Conservation (phyloP, 2,329 filamentous ascomycete species). For the Ceratocystis albifundus region DNA sequence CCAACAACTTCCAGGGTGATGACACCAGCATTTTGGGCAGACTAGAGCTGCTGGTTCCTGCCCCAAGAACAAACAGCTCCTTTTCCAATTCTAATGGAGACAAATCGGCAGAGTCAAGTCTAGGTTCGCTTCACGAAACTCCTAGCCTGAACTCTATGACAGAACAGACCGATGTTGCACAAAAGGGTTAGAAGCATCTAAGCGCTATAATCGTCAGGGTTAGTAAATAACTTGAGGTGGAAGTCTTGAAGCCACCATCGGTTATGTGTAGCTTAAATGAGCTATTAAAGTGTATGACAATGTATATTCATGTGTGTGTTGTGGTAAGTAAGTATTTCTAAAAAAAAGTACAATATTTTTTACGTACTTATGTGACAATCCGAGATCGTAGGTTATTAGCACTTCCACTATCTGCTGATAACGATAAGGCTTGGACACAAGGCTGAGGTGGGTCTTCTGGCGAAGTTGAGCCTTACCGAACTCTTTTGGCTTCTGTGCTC, state of each 20-base stretch:
- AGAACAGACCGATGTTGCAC: constrained; percentile 14
- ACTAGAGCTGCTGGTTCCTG: constrained; percentile 16
- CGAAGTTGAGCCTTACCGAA: not conserved
- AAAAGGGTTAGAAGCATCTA: not conserved
- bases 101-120: constrained; percentile 27
- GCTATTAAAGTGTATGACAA: too few relatives aligned
- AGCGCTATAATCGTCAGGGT: not conserved
- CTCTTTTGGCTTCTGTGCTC: not conserved
- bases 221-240: not conserved
- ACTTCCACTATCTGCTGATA: not conserved
- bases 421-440: constrained; percentile 7
- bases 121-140: constrained; percentile 24
- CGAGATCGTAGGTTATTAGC: not conserved
- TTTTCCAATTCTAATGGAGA: constrained; percentile 19
- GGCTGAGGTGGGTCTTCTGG: constrained; percentile 17
- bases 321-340: too few relatives aligned
- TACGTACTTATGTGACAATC: too few relatives aligned
- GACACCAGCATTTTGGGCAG: constrained; percentile 24
- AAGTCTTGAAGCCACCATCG: too few relatives aligned
- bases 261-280: too few relatives aligned
- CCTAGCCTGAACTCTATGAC: constrained; percentile 15
- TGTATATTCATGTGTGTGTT: too few relatives aligned
- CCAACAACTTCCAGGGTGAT: constrained; percentile 29
- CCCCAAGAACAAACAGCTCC: constrained; percentile 12
- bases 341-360: too few relatives aligned